Conservation (phyloP, 2,329 filamentous ascomycete genomes). For the Hymenoscyphus albidus region DNA sequence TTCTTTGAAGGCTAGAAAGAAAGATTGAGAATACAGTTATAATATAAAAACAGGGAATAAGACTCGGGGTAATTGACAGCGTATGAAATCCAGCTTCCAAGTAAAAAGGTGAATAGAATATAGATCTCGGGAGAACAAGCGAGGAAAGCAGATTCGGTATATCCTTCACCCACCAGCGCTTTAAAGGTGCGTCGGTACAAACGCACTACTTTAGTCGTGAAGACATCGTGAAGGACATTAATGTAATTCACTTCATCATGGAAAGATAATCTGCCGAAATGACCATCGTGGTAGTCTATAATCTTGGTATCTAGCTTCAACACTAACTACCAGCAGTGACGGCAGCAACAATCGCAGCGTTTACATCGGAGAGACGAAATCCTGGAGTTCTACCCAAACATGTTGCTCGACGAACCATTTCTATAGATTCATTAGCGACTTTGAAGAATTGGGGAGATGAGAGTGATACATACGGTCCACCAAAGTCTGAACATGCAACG, state of each 20-base stretch:
- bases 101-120: background rate
- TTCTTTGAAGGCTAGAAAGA: no score
- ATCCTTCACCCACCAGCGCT: background rate
- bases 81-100: background rate
- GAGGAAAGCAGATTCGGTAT: background rate
- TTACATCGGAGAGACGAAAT: constrained; percentile 33
- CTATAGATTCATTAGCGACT: constrained; percentile 18
- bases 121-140: background rate
- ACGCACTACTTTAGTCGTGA: background rate
- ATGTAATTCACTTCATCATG: background rate
- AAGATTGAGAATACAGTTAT: no score
- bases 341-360: constrained; percentile 32
- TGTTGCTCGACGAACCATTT: constrained; percentile 28
- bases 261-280: background rate
- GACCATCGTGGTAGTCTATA: background rate
- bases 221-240: background rate
- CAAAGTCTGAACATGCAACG: constrained; percentile 33
- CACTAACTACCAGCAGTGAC: constrained; percentile 15
- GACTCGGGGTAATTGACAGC: background rate
- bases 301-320: background rate
- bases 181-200: background rate
- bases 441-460: background rate
- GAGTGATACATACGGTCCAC: constrained; percentile 31
- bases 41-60: background rate
- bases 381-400: constrained; percentile 35